phyloP scores from a whole-genome alignment of 2,329 filamentous ascomycete species.

The Epichloe brachyelytri region DNA sequence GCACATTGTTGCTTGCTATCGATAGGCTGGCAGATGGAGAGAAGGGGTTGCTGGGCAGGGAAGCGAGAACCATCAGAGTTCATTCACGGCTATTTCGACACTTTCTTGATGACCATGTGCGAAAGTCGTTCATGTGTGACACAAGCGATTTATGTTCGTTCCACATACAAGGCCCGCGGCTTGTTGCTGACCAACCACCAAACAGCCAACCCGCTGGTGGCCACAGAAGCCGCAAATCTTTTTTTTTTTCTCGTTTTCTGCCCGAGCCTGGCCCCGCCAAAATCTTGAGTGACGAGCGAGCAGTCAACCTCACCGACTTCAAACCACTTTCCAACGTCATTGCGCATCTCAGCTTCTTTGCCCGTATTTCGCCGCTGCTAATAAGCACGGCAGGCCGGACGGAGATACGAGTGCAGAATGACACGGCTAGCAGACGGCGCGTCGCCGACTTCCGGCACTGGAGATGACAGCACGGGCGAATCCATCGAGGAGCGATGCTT shows the following conservation, averaged over 20 bases:
- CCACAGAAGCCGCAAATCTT: background rate
- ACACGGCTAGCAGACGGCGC: constrained; percentile 15
- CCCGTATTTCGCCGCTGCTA: background rate
- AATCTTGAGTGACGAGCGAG: background rate
- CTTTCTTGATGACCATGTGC: too few relatives aligned
- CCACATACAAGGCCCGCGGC: background rate
- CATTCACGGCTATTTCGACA: too few relatives aligned
- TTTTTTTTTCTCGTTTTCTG: constrained; percentile 5
- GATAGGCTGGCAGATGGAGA: background rate
- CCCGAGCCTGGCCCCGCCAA: constrained; percentile 4
- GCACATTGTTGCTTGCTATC: constrained; percentile 1
- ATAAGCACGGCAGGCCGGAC: background rate
- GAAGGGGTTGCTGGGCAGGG: too few relatives aligned
- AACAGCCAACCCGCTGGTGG: background rate
- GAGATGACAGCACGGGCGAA: constrained; percentile 19
- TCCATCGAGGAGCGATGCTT: constrained; percentile 53
- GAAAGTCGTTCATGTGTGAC: too few relatives aligned
- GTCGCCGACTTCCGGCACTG: constrained; percentile 7
- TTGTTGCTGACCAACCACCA: background rate
- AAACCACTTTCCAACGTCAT: background rate
- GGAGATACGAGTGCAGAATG: constrained; percentile 9
- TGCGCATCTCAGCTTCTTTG: background rate
- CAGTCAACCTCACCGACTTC: background rate
- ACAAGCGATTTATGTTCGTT: background rate
- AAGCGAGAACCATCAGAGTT: too few relatives aligned